Evolutionary conservation across 2,329 filamentous ascomycete species (phyloP).

Genomic region (Talaromyces sp.): DNA sequence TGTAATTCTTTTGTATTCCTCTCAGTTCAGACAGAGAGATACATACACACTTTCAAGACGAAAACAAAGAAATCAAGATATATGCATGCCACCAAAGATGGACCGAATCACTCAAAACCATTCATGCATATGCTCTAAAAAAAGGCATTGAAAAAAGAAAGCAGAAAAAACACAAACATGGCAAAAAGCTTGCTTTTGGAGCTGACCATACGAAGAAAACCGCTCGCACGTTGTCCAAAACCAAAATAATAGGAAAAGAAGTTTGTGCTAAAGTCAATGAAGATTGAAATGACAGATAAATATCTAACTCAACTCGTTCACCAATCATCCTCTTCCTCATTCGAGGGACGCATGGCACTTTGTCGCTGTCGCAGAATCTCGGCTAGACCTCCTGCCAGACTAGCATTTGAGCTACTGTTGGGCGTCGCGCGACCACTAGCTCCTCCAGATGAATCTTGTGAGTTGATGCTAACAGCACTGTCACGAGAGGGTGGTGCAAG

Average conservation of each 20-base stretch:
- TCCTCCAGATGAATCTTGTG: constrained; percentile 53
- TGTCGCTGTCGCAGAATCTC: constrained; percentile 75
- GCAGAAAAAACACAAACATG: not conserved
- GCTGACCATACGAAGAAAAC: not conserved
- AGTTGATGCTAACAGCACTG: constrained; percentile 49
- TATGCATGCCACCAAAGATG: constrained; percentile 4
- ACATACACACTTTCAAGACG: not conserved
- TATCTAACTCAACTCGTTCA: constrained; percentile 32
- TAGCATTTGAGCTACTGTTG: constrained; percentile 54
- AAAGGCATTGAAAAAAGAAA: not conserved
- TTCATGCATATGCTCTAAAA: constrained; percentile 11
- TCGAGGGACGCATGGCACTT: constrained; percentile 66
- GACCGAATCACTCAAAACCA: not conserved
- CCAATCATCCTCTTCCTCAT: constrained; percentile 68
- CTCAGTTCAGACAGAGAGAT: not conserved
- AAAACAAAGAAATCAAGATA: not conserved
- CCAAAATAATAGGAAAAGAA: not conserved
- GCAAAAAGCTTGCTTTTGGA: not conserved
- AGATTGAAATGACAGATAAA: not conserved
- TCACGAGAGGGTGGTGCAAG: constrained; percentile 67
- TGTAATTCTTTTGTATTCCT: not conserved
- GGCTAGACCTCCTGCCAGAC: constrained; percentile 69
- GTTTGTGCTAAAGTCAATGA: not conserved
- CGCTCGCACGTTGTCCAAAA: constrained; percentile 3
- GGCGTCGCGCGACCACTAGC: constrained; percentile 69